phyloP scores from a whole-genome alignment of 441 rosid species.

The Viola pubescens region DNA sequence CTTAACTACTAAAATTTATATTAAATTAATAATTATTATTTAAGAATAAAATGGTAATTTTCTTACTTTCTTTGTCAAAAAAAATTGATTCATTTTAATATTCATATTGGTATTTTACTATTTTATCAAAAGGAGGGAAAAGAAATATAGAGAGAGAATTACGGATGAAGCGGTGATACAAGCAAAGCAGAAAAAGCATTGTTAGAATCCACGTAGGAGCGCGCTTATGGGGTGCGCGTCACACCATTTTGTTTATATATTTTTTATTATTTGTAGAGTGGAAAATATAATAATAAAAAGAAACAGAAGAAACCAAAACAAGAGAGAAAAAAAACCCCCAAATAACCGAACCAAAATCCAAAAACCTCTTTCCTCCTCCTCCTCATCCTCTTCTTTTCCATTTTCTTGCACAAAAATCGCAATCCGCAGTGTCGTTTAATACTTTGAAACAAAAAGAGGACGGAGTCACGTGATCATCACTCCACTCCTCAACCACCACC shows the following conservation, averaged over 20 bases:
- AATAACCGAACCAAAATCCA: constrained; percentile 5
- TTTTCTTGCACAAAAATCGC: constrained; percentile 13
- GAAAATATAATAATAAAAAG: neutral
- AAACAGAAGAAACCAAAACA: neutral
- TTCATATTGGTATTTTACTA: too few relatives aligned
- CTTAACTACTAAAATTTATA: too few relatives aligned
- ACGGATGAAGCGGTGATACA: constrained; percentile 16
- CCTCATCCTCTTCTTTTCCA: neutral
- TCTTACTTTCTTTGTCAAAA: too few relatives aligned
- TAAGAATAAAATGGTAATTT: too few relatives aligned
- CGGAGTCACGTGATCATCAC: constrained; percentile 10
- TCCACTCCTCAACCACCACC: too few relatives aligned
- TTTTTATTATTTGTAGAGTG: too few relatives aligned
- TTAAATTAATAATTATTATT: too few relatives aligned
- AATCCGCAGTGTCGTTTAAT: constrained; percentile 17
- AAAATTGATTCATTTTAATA: too few relatives aligned
- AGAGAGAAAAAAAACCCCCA: neutral
- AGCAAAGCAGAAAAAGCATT: constrained; percentile 25
- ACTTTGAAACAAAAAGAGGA: neutral
- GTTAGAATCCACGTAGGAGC: constrained; percentile 43
- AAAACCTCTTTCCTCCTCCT: constrained; percentile 4
- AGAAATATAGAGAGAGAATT: neutral
- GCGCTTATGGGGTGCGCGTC: constrained; percentile 37
- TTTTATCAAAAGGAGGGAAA: too few relatives aligned
- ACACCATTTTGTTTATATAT: constrained; percentile 23